Percentiles rank a stretch among this genome's conserved stretches.
Conservation (phyloP, 257 asterid genomes). For the Solanum lycopersicoides region DNA sequence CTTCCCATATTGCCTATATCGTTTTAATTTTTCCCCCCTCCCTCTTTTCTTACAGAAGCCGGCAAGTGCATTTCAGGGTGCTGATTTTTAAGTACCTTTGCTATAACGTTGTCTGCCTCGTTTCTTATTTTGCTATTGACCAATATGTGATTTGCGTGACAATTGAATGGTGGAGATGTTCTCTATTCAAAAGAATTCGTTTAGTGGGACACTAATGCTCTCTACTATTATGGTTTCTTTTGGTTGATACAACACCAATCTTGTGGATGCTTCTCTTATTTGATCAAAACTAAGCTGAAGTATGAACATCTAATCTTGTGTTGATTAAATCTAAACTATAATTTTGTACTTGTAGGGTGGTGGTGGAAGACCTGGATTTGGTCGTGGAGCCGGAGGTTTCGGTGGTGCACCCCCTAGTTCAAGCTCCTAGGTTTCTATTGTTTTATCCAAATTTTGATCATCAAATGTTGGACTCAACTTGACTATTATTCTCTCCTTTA, state of each 20-base stretch:
- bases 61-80: background rate
- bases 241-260: background rate
- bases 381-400: slow-evolving; percentile 29
- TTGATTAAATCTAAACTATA: background rate
- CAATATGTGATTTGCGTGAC: background rate
- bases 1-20: background rate
- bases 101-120: background rate
- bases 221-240: background rate
- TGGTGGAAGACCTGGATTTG: slow-evolving; percentile 31
- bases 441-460: background rate
- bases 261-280: background rate
- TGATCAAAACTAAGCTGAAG: background rate
- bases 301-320: background rate
- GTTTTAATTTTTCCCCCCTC: background rate
- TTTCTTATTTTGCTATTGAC: background rate
- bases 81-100: background rate
- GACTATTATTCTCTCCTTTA: background rate
- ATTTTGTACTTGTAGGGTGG: background rate
- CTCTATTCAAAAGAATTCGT: background rate
- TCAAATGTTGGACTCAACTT: background rate
- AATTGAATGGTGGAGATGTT: background rate
- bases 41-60: background rate
- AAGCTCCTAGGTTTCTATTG: slow-evolving; percentile 12
- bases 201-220: background rate
- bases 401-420: slow-evolving; percentile 35